Evolutionary conservation across 495 filamentous ascomycete genomes (phyloP), one percentile per base, ranked within the genome.

Genomic region (Neurospora sublineolata): DNA sequence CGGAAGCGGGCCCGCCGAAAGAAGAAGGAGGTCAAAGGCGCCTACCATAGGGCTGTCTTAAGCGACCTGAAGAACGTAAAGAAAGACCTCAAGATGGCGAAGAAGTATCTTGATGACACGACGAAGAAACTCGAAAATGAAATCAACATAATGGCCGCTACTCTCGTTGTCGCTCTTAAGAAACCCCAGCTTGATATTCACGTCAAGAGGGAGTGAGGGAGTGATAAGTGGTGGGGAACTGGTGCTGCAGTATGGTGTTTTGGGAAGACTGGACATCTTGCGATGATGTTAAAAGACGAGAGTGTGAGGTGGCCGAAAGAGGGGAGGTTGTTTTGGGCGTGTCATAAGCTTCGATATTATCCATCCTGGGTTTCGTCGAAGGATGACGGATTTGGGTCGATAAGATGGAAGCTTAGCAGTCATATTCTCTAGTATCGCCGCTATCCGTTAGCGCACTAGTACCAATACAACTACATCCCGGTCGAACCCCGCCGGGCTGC

Each of bases 361-460:
- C 40, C 40, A 18, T 42, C 16, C 16, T 0, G 16, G 16, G n/a
- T 23, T 46, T 11, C 4, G n/a, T 46, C n/a, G n/a, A 23, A 11
- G n/a, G 42, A 46, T 46, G n/a, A n/a, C 3, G 8, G 11, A 2
- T 10, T 23, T 5, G 10, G 11, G 9, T 23, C 42, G 23, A n/a
- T 23, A 46, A 42, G 42, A 11, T 11, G 42, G 42, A 46, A 9
- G 42, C 42, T 46, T 46, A 46, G 7, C 42, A 23, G 0, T 3
- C 1, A 0, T 0, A 0, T 9, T 11, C n/a, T 0, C 0, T 23
- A 46, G 10, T 23, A 10, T 9, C 42, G n/a, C 1, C 3, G 4
- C 0, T 5, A 4, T 11, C 9, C 0, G n/a, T 23, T 46, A 46
- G 44, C 12, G n/a, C 44, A 11, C n/a, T 46, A 46, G 4, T 1